Conservation (phyloP, 208 protist species). For the Herpetomonas muscarum region DNA sequence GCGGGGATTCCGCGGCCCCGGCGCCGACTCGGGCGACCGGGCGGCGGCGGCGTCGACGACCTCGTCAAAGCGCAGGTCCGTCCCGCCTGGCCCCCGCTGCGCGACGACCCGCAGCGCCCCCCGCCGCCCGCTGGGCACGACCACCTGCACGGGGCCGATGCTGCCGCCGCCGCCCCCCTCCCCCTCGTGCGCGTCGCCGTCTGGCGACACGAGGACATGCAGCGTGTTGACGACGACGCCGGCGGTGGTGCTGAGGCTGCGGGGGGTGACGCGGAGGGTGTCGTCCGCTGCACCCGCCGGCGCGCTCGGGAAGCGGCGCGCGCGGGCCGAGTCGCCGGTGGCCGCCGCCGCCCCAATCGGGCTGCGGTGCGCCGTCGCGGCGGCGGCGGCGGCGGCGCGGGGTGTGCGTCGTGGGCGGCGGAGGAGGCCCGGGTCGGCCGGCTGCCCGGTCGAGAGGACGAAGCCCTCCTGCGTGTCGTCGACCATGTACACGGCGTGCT, state of each 20-base stretch:
- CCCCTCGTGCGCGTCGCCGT: not conserved
- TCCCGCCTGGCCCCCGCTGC: not conserved
- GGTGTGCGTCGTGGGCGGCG: not conserved
- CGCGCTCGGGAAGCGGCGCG: not conserved
- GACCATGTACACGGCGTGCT: constrained; percentile 30
- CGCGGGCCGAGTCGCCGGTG: constrained; percentile 1
- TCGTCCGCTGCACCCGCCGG: too few species aligned
- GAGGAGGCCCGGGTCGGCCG: not conserved
- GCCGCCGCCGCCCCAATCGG: too few species aligned
- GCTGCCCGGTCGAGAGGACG: constrained; percentile 13
- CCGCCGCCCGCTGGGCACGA: not conserved
- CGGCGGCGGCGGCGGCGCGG: not conserved
- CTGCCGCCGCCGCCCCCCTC: not conserved
- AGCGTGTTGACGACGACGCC: constrained; percentile 20
- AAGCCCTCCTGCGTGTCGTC: constrained; percentile 10
- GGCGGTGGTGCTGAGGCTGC: constrained; percentile 6
- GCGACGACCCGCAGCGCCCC: constrained; percentile 5
- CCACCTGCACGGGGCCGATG: not conserved
- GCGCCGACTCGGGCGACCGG: constrained; percentile 1
- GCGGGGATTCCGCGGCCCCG: constrained; percentile 10
- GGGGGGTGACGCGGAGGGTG: too few species aligned
- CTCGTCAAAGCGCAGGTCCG: constrained; percentile 22
- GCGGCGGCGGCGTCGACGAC: constrained; percentile 2
- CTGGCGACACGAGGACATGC: constrained; percentile 4
- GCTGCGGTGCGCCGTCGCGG: not conserved